Evolutionary conservation across 768 basidiomycete genomes (phyloP), one percentile per base, ranked within the genome.

Genomic region (Candolleomyces efflorescens): DNA sequence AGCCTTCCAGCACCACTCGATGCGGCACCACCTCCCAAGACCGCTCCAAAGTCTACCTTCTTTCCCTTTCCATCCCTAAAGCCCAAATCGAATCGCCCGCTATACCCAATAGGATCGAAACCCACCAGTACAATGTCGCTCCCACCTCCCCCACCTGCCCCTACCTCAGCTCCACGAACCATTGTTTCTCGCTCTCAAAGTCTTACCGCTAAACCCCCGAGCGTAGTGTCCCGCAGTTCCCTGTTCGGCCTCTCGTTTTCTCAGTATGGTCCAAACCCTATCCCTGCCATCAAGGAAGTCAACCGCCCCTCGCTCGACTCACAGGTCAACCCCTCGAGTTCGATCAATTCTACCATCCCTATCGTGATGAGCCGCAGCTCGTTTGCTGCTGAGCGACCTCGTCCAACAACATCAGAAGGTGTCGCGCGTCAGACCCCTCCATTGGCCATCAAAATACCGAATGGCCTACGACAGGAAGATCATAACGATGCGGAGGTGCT

Each of bases 231-330:
- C 3, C 48, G 49, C 5, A 48, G 37, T n/a, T 55, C 56, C 13
- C 36, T 39, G 15, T 32, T 47, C 20, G 46, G 55, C 17, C 36
- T 32, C 24, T 57, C 56, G n/a, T 57, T 57, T 26, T 57, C 56
- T 7, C 56, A 57, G 17, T 51, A 57, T 26, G 56, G 56, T 20
- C 32, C 36, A n/a, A 12, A 20, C 2, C 22, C 56, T 39, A 24
- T 37, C 9, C n/a, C 26, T n/a, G 3, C 41, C 5, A 18, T 43
- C 41, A 43, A 50, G 49, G 24, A 24, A 13, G 15, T 24, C 11
- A 24, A 17, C 27, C 49, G 23, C 2, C 23, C 23, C 5, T 13
- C 46, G 3, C 46, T 48, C n/a, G 41, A 48, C n/a, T n/a, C 46
- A 2, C 24, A 22, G 20, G 22, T 13, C 4, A 47, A 6, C 3